Percentiles rank a stretch among this genome's conserved stretches.
Conservation (phyloP, 352 stramenopile genomes). For the Globisporangium paddicum region DNA sequence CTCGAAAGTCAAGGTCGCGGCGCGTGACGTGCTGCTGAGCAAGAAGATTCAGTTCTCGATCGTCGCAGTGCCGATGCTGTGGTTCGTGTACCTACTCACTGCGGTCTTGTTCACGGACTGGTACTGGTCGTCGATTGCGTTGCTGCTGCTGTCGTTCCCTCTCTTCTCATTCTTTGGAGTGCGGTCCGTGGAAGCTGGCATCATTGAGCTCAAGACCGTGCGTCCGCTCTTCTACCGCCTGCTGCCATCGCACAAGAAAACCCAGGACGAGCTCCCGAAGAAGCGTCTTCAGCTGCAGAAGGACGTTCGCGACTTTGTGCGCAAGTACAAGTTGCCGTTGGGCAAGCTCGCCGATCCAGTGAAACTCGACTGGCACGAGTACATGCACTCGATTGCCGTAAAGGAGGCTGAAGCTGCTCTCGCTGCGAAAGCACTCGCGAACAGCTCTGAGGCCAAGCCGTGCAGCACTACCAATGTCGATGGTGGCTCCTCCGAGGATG, state of each 20-base stretch:
- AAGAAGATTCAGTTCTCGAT: slow-evolving; percentile 94
- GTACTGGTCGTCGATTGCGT: slow-evolving; percentile 81
- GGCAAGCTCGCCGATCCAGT: slow-evolving; percentile 64
- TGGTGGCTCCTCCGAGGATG: slow-evolving; percentile 11
- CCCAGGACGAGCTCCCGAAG: slow-evolving; percentile 69
- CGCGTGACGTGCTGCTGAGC: slow-evolving; percentile 86
- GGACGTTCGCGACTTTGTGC: slow-evolving; percentile 73
- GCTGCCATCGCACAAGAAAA: slow-evolving; percentile 71
- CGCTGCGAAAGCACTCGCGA: slow-evolving; percentile 3
- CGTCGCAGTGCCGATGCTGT: slow-evolving; percentile 85
- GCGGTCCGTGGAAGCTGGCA: slow-evolving; percentile 80
- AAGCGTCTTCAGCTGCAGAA: slow-evolving; percentile 66
- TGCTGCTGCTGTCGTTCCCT: slow-evolving; percentile 78
- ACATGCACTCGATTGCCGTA: slow-evolving; percentile 66
- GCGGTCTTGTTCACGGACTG: slow-evolving; percentile 79
- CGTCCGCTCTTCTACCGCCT: slow-evolving; percentile 79
- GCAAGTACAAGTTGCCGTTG: slow-evolving; percentile 56
- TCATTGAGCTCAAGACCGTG: slow-evolving; percentile 86
- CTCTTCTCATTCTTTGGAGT: slow-evolving; percentile 88
- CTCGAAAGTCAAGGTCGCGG: slow-evolving; percentile 91
- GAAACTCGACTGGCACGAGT: slow-evolving; percentile 80
- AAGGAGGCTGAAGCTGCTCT: slow-evolving; percentile 17
- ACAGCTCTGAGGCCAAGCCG: not conserved
- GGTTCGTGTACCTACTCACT: slow-evolving; percentile 82
- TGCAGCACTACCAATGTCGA: not conserved